Conservation (phyloP, 2,329 filamentous ascomycete genomes). For the Chaetomium sp. region DNA sequence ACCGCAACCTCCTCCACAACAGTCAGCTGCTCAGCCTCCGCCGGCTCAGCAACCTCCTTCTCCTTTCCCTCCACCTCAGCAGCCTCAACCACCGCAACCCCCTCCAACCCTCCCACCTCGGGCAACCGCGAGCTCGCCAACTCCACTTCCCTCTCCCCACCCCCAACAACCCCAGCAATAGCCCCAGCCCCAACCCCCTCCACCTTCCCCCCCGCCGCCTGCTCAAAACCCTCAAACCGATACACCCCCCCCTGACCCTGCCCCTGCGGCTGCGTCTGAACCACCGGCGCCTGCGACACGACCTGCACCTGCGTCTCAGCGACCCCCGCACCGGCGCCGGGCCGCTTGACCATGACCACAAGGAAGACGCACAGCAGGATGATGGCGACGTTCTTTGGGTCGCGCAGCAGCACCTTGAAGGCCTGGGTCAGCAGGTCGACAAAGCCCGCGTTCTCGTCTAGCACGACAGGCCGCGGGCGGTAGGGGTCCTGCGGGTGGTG, state of each 20-base stretch:
- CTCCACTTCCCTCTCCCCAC: neutral
- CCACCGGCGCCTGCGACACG: neutral
- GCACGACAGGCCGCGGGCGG: constrained; percentile 13
- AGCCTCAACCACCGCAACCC: neutral
- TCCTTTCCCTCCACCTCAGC: neutral
- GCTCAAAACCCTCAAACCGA: neutral
- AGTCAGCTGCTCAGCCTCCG: neutral
- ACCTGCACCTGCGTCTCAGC: neutral
- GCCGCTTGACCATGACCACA: constrained; percentile 37
- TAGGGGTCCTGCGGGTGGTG: constrained; percentile 4
- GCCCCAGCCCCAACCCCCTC: neutral
- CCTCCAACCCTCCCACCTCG: neutral
- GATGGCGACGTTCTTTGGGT: constrained; percentile 63
- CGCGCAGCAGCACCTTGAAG: constrained; percentile 55
- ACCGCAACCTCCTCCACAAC: constrained; percentile 2
- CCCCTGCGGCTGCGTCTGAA: neutral
- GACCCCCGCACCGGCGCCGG: neutral
- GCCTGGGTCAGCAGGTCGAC: constrained; percentile 58
- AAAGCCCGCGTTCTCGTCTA: constrained; percentile 51
- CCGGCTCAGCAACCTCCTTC: neutral
- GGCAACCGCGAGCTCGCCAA: neutral
- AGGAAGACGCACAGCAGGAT: constrained; percentile 56
- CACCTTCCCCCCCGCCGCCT: neutral
- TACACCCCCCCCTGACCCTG: neutral
- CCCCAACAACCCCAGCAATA: neutral